Evolutionary conservation across 2,329 filamentous ascomycete genomes (phyloP), one percentile per base, ranked within the genome.

Genomic region (Trematosphaeria pertusa): DNA sequence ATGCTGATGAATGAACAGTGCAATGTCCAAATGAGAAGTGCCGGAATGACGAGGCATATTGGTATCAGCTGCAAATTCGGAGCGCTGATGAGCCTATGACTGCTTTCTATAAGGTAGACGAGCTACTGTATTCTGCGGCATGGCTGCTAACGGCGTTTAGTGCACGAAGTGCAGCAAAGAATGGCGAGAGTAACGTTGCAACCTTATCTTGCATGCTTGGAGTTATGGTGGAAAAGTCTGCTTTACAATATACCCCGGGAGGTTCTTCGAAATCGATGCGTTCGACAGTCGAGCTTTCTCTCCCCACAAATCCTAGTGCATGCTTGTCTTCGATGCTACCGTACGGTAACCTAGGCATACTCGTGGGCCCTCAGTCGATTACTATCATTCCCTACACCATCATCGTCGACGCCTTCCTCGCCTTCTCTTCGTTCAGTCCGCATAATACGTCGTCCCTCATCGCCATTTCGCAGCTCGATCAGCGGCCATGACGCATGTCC

Each of bases 11-110:
- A 2, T 8, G 3, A 3, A 34, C 62, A 84, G 88, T 88, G 37
- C 89, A 94, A 81, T 99, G 94, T 73, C 85, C 89, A 19, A 86
- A 86, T 53, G 86, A 91, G 31, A 81, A 81, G 46, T 99, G 94
- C 78, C 81, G 89, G 65, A 91, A 91, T 54, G 81, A 85, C 50
- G 85, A 91, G 76, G 94, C 94, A 3, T 95, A 92, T 55, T 97
- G 93, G 78, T 96, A 92, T 78, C 91, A 96, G 79, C 86, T 97
- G 61, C 94, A 99, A 81, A 97, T 97, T 75, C 86, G 94, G 61
- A 96, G 91, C 79, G 94, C 94, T 41, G 94, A 99, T 76, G 94
- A 99, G 80, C 94, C 94, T 50, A 97, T 96, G 89, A 99, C 94
- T 58, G 93, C 86, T 50, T 97, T 97, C 75, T 95, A 87, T 76